A percentile compares a stretch with the other conserved stretches of the same genome.
phyloP scores from a whole-genome alignment of 306 rosid genomes.

The Malus sieversii region DNA sequence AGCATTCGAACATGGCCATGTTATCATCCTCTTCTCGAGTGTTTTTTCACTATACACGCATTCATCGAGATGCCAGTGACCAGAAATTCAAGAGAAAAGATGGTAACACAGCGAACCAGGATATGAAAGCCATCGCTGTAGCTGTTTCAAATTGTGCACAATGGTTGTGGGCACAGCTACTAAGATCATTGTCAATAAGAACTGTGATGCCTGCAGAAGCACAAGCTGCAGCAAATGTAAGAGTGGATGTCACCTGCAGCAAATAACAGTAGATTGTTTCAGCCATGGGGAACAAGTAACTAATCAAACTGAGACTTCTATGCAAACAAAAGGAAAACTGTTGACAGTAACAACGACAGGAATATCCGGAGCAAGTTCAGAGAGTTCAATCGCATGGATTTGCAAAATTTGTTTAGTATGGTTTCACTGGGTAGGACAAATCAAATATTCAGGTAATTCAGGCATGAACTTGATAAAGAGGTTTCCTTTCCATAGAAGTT shows the following conservation, averaged over 20 bases:
- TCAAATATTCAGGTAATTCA: not conserved
- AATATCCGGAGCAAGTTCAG: not conserved
- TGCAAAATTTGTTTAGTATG: not conserved
- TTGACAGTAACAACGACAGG: not conserved
- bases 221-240: constrained; percentile 89
- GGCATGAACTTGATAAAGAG: not conserved
- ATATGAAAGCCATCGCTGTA: constrained; percentile 81
- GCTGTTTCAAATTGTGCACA: constrained; percentile 79
- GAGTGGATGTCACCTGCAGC: constrained; percentile 73
- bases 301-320: not conserved
- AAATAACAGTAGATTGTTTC: not conserved
- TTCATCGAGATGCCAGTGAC: constrained; percentile 62
- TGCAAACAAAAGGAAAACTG: not conserved
- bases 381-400: not conserved
- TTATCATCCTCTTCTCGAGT: not conserved
- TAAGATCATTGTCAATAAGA: constrained; percentile 77
- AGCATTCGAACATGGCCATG: constrained; percentile 7
- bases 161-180: constrained; percentile 47
- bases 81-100: constrained; percentile 77
- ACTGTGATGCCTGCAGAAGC: constrained; percentile 95
- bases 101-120: constrained; percentile 77
- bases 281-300: not conserved
- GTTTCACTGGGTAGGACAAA: not conserved
- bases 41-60: not conserved
- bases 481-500: not conserved